Conservation (phyloP, 805 yeast species). For the Ogataea methanolica region DNA sequence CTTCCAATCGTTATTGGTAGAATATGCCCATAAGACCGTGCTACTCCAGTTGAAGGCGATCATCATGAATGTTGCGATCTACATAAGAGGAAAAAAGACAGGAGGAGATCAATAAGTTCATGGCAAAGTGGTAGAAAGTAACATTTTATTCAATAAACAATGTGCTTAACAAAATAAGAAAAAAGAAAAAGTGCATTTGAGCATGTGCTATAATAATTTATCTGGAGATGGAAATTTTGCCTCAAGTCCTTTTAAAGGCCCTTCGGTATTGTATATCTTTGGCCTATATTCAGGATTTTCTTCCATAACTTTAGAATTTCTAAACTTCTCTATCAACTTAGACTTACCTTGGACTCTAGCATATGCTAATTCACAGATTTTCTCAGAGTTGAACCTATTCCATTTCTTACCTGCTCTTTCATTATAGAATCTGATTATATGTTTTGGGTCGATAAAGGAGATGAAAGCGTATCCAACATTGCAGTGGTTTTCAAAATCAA, state of each 20-base stretch:
- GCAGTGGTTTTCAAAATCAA: conserved; percentile 48
- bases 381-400: conserved; percentile 43
- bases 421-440: conserved; percentile 40
- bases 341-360: conserved; percentile 49
- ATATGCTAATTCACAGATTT: conserved; percentile 46
- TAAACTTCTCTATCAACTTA: conserved; percentile 41
- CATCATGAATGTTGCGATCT: too few relatives aligned
- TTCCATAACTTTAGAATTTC: conserved; percentile 46
- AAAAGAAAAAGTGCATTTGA: neutral
- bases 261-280: conserved; percentile 40
- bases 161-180: too few relatives aligned
- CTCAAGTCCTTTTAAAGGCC: conserved; percentile 38
- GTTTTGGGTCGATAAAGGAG: conserved; percentile 40
- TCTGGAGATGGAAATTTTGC: conserved; percentile 37
- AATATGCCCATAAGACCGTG: too few relatives aligned
- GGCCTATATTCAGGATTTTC: conserved; percentile 43
- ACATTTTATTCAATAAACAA: too few relatives aligned
- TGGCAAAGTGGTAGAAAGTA: too few relatives aligned
- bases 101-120: too few relatives aligned
- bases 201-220: neutral
- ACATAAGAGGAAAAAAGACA: too few relatives aligned
- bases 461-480: conserved; percentile 56
- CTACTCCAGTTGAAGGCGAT: too few relatives aligned
- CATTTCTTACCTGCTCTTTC: conserved; percentile 45
- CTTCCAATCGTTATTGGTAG: too few relatives aligned